Conservation (phyloP, 2,329 filamentous ascomycete species). For the Ophiostoma fasciatum region DNA sequence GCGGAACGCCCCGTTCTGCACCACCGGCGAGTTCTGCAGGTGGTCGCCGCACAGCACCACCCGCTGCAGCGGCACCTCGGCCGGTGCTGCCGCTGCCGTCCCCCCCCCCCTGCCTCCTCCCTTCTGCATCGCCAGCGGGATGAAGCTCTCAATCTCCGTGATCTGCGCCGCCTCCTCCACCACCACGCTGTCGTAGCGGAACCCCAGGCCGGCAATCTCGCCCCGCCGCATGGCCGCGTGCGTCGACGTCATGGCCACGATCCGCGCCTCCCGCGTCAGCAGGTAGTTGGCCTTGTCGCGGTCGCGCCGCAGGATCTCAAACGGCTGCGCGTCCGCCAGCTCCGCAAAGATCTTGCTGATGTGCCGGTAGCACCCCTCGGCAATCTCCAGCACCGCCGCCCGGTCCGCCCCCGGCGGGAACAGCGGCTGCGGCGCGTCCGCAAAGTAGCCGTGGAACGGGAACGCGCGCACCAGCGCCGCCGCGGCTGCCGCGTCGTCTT, state of each 20-base stretch:
- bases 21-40: constrained; percentile 88
- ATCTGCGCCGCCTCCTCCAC: constrained; percentile 99
- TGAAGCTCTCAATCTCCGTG: constrained; percentile 93
- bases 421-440: constrained; percentile 71
- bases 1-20: constrained; percentile 86
- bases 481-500: no score
- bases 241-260: constrained; percentile 97
- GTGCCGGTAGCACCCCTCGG: constrained; percentile 74
- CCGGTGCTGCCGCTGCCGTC: no score
- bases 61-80: constrained; percentile 63
- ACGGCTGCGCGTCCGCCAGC: constrained; percentile 82
- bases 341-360: constrained; percentile 83
- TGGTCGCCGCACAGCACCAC: constrained; percentile 92
- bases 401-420: constrained; percentile 55
- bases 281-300: constrained; percentile 94
- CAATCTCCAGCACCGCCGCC: constrained; percentile 58
- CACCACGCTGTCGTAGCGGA: constrained; percentile 92
- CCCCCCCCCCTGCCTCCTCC: no score
- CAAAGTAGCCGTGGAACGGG: constrained; percentile 80
- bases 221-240: constrained; percentile 89
- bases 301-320: constrained; percentile 79
- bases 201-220: constrained; percentile 83
- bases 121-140: constrained; percentile 84
- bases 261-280: constrained; percentile 86
- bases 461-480: constrained; percentile 58